Evolutionary conservation across 257 asterid genomes (phyloP).

Genomic region (Echites panduratus): DNA sequence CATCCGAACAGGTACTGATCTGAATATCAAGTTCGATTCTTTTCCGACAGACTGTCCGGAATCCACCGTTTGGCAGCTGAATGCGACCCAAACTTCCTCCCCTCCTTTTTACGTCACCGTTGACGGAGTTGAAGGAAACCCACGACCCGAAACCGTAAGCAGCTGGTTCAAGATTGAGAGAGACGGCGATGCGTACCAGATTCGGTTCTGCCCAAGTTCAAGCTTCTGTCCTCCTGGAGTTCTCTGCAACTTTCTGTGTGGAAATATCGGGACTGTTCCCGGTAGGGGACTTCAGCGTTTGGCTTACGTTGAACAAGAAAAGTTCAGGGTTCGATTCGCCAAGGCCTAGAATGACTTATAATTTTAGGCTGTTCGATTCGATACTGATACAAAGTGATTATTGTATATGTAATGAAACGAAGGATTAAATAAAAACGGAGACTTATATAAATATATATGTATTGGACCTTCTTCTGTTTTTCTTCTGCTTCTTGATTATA

Average conservation of each 20-base stretch:
- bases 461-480: no score
- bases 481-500: no score
- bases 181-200: not conserved
- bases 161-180: constrained; percentile 7
- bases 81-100: not conserved
- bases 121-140: constrained; percentile 7
- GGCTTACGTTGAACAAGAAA: not conserved
- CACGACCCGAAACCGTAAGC: not conserved
- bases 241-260: not conserved
- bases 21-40: not conserved
- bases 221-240: not conserved
- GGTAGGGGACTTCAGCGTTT: not conserved
- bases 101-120: not conserved
- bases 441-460: no score
- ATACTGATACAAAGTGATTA: not conserved
- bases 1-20: not conserved
- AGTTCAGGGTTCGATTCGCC: not conserved
- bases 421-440: no score
- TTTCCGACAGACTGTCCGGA: not conserved
- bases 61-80: constrained; percentile 2
- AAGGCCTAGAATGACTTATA: not conserved
- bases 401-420: no score
- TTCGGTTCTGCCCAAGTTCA: not conserved
- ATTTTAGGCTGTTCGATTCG: not conserved
- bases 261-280: not conserved